Base-by-base conservation (phyloP, 805 yeast genomes). In the Metschnikowia gelsemii region DNA sequence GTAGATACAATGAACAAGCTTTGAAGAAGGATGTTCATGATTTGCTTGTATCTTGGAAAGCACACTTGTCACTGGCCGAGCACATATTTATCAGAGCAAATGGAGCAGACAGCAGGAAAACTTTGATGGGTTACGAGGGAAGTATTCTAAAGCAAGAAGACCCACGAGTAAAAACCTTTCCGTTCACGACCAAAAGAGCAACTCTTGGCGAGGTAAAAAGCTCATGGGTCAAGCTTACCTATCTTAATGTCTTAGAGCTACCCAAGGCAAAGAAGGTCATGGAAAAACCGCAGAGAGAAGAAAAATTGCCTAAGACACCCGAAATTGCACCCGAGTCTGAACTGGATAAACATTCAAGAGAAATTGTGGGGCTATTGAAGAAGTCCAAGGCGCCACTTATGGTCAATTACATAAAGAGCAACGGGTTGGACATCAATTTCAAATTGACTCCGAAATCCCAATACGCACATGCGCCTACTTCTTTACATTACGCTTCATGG, bases 141-240 rank as follows among this genome's bases (percentile, higher is more conserved):
- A 74, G 82, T 0, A 71, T 78, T 2, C 60, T 79, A 5, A 56
- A 70, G 24, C 64, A 55, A 22, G 64, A 65, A 24, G 97, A 91
- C 57, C 49, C 66, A 0, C 72, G 96, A 48, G 62, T 93, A 5
- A 78, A 76, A 47, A 62, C 71, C 2, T 79, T 91, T 57, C 99
- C 99, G 1, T 89, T 93, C 64, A 83, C 96, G 0, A 91, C 99
- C 0, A 79, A 78, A 42, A 74, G 96, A 50, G 95, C 98, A 1
- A 90, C 96, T 0, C 72, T 84, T 0, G 65, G 78, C 2, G 98
- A 90, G 58, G 66, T 93, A 51, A 86, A 82, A 55, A 75, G 80
- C 35, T 88, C 95, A 0, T 93, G 98, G 98, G 71, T 77, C 20
- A 82, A 83, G 50, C 67, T 93, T 43, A 70, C 89, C 0, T 79